phyloP scores from a whole-genome alignment of 208 protist genomes.

The Acanthamoeba polyphaga region DNA sequence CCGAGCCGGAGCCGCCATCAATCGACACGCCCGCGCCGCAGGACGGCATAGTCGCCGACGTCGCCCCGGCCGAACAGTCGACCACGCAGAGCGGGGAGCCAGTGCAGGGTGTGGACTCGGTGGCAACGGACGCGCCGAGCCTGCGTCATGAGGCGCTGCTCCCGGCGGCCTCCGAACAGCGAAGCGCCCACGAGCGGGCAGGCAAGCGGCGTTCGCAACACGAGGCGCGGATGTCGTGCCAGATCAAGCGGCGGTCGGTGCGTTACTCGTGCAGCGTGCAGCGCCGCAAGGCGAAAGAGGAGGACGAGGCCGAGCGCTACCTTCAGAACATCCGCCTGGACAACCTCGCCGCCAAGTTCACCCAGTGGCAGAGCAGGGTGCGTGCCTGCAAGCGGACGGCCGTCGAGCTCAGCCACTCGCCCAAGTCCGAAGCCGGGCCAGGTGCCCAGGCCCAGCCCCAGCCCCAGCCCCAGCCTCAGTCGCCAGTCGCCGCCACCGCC shows the following conservation, averaged over 20 bases:
- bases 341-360: slow-evolving; percentile 6
- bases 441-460: too few species aligned
- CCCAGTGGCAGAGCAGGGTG: slow-evolving; percentile 3
- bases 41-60: not conserved
- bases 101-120: too few species aligned
- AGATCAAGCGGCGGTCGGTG: not conserved
- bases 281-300: not conserved
- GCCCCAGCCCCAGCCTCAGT: not conserved
- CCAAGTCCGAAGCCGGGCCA: not conserved
- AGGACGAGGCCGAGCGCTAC: not conserved
- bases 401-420: not conserved
- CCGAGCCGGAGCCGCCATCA: not conserved
- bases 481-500: too few species aligned
- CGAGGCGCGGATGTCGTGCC: not conserved
- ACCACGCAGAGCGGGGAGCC: not conserved
- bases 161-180: too few species aligned
- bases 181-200: not conserved
- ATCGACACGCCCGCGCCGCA: not conserved
- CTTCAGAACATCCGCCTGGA: slow-evolving; percentile 44
- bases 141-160: too few species aligned
- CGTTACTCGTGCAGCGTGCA: not conserved
- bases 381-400: not conserved
- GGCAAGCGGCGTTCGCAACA: not conserved
- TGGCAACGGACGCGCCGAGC: too few species aligned
- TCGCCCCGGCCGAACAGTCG: not conserved